phyloP scores from a whole-genome alignment of 2,329 filamentous ascomycete species.

The Plectosphaerella sp. region DNA sequence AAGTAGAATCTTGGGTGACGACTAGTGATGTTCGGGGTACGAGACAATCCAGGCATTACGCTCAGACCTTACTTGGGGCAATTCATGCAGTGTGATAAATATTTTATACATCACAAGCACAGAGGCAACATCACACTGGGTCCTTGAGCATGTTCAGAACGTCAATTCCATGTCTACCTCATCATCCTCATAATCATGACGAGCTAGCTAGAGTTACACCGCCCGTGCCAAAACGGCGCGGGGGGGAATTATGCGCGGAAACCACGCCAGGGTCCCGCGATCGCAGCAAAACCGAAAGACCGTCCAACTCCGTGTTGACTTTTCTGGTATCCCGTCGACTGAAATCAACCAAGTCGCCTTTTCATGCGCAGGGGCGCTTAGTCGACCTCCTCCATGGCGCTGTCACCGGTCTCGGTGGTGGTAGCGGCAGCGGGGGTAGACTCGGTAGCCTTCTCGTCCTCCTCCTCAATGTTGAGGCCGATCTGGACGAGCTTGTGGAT shows the following conservation, averaged over 20 bases:
- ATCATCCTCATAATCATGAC: conserved; percentile 35
- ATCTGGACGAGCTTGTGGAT: conserved; percentile 99
- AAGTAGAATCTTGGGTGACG: no score
- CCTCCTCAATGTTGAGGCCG: conserved; percentile 95
- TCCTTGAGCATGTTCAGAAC: background rate
- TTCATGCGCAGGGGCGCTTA: conserved; percentile 44
- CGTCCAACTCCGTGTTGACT: conserved; percentile 34
- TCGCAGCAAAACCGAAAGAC: conserved; percentile 23
- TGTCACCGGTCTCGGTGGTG: conserved; percentile 68
- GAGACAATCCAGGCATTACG: no score
- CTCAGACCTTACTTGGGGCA: no score
- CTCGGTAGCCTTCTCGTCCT: conserved; percentile 68
- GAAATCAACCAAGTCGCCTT: conserved; percentile 8
- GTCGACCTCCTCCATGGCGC: conserved; percentile 99
- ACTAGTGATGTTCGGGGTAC: no score
- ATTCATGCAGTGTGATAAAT: no score
- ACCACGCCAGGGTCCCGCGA: conserved; percentile 8
- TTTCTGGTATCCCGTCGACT: conserved; percentile 26
- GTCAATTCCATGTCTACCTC: conserved; percentile 30
- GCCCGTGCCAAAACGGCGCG: conserved; percentile 15
- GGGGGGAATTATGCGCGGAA: conserved; percentile 24
- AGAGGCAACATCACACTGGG: no score
- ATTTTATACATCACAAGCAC: no score
- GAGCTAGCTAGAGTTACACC: conserved; percentile 35
- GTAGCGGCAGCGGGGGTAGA: conserved; percentile 52